Conservation (phyloP, 345 rosid species). For the Salix suchowensis region DNA sequence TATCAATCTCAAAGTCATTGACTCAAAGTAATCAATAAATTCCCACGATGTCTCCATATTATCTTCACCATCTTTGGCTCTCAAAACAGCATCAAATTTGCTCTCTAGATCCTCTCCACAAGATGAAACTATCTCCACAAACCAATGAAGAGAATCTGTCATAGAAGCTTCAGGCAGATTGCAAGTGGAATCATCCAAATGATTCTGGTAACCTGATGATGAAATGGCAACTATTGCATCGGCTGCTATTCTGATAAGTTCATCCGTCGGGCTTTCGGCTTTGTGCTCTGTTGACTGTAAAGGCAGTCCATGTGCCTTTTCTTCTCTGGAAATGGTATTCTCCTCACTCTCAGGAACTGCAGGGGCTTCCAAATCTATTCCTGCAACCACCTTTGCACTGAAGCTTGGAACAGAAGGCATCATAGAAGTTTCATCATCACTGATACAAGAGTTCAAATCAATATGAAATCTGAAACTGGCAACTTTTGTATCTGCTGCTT, state of each 20-base stretch:
- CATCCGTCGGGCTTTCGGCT: slow-evolving; percentile 36
- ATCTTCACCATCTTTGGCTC: slow-evolving; percentile 27
- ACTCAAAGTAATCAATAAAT: slow-evolving; percentile 74
- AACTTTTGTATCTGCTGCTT: slow-evolving; percentile 33
- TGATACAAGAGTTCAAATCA: slow-evolving; percentile 65
- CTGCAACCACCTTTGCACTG: slow-evolving; percentile 31
- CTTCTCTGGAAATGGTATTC: slow-evolving; percentile 31
- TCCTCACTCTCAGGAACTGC: slow-evolving; percentile 52
- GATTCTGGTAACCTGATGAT: slow-evolving; percentile 19
- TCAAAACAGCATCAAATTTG: slow-evolving; percentile 34
- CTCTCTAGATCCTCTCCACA: slow-evolving; percentile 49
- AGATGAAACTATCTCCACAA: slow-evolving; percentile 55
- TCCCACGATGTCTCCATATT: slow-evolving; percentile 40
- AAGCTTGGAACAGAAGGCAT: slow-evolving; percentile 25
- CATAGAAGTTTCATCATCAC: slow-evolving; percentile 61
- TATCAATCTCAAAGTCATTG: slow-evolving; percentile 59
- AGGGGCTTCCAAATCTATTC: slow-evolving; percentile 82
- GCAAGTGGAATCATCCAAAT: slow-evolving; percentile 33
- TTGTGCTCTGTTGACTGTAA: slow-evolving; percentile 20
- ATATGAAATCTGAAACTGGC: slow-evolving; percentile 41
- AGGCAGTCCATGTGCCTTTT: slow-evolving; percentile 28
- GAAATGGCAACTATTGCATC: slow-evolving; percentile 81
- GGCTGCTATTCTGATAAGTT: slow-evolving; percentile 52
- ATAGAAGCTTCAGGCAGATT: slow-evolving; percentile 32
- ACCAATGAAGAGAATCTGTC: slow-evolving; percentile 63